Percentiles rank a stretch among this genome's conserved stretches.
Evolutionary conservation across 495 filamentous ascomycete species (phyloP).

Genomic region (Pseudomonodictys pantanalensis): DNA sequence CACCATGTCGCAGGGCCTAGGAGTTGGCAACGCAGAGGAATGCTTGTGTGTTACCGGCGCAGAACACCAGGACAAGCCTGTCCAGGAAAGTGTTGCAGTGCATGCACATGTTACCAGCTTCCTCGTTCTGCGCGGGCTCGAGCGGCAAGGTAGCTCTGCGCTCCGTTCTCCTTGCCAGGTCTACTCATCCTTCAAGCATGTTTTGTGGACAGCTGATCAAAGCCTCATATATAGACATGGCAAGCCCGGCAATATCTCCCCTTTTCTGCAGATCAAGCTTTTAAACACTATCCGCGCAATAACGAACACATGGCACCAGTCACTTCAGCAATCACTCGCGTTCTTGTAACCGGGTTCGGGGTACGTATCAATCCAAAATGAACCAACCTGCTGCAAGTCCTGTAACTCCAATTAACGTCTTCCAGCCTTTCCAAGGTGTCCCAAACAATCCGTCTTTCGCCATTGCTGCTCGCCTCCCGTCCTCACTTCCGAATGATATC

Average conservation of each 20-base stretch:
- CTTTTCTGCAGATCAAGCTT: neutral
- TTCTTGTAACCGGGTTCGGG: slow-evolving; percentile 37
- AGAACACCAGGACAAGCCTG: too few relatives aligned
- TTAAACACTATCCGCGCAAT: neutral
- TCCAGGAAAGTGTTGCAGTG: too few relatives aligned
- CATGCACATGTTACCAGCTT: too few relatives aligned
- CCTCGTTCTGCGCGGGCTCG: too few relatives aligned
- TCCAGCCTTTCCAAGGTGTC: slow-evolving; percentile 5
- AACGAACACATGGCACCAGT: slow-evolving; percentile 11
- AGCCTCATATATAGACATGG: too few relatives aligned
- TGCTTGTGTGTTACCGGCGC: too few relatives aligned
- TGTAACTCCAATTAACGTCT: neutral
- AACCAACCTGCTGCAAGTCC: neutral
- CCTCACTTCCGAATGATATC: slow-evolving; percentile 4
- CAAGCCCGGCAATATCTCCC: neutral
- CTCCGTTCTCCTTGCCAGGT: too few relatives aligned
- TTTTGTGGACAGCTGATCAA: too few relatives aligned
- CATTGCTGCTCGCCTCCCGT: slow-evolving; percentile 12
- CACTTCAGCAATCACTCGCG: slow-evolving; percentile 7
- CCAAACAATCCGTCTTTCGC: slow-evolving; percentile 22
- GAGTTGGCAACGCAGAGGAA: too few relatives aligned
- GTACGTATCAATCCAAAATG: slow-evolving; percentile 3
- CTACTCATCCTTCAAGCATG: too few relatives aligned
- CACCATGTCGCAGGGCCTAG: too few relatives aligned
- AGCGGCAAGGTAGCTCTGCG: too few relatives aligned